Evolutionary conservation across 495 filamentous ascomycete species (phyloP), one percentile per base, ranked within the genome.

Genomic region (Barbatosphaeria neglecta): DNA sequence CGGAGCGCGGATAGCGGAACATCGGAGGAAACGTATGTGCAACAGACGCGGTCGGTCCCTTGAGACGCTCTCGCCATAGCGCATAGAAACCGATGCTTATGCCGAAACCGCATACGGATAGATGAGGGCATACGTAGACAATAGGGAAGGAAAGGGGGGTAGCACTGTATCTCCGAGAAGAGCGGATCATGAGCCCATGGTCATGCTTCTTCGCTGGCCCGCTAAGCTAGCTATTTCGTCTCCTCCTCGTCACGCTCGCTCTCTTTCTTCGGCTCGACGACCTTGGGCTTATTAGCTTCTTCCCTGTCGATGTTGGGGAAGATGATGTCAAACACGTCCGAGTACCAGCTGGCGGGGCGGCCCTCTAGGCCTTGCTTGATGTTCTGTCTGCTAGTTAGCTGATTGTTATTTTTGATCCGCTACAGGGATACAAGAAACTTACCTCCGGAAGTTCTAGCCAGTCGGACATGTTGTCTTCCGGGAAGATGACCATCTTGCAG

Each of bases 381-480:
- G 56, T 96, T 96, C 93, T 98, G 55, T 50, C 49, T 37, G 28
- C 44, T 44, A 40, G 65, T 73, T 58, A 73, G 67, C 52, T 40
- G 46, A 18, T 6, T 18, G n/a, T 35, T 22, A 18, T 10, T 22
- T n/a, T 38, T 16, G 2, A 22, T 10, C n/a, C n/a, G n/a, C n/a
- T n/a, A n/a, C n/a, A n/a, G n/a, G n/a, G n/a, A n/a, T n/a, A n/a
- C n/a, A n/a, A n/a, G 39, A 4, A 44, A 65, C 83, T 64, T 71
- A 97, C 92, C 75, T 95, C 87, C 60, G 93, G 93, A 55, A 99
- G 75, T 66, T 99, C 93, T 41, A 97, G 69, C 93, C 93, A 99
- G 73, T 99, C 92, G 37, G 83, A 86, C 70, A 81, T 77, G 70
- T 97, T 97, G 67, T 97, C 93, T 39, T 76, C 71, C 40, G 93